A percentile compares a stretch with the other conserved stretches of the same genome.
phyloP scores from a whole-genome alignment of 805 yeast species.

The Metschnikowia gelsemii region DNA sequence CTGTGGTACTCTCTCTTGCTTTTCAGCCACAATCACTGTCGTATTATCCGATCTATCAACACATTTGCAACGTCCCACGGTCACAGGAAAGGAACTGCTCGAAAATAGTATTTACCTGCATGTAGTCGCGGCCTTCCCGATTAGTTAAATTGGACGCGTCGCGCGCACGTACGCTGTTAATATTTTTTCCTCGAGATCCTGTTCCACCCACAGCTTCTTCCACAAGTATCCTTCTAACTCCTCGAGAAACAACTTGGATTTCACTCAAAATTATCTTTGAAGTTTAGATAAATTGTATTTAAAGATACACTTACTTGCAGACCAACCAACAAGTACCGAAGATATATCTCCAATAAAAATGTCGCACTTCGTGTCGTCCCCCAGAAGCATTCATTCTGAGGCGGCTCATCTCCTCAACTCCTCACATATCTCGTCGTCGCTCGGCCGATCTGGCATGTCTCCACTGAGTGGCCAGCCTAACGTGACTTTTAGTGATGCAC shows the following conservation, averaged over 20 bases:
- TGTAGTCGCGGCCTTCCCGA: slow-evolving; percentile 5
- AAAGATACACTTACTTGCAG: too few relatives aligned
- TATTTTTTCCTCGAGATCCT: slow-evolving; percentile 1
- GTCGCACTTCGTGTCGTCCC: slow-evolving; percentile 47
- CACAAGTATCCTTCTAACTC: too few relatives aligned
- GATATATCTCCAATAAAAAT: slow-evolving; percentile 20
- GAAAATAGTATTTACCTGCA: not conserved
- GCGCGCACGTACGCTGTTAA: too few relatives aligned
- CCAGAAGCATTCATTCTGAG: slow-evolving; percentile 44
- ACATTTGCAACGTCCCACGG: too few relatives aligned
- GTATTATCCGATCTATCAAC: too few relatives aligned
- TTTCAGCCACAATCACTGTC: too few relatives aligned
- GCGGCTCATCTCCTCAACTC: slow-evolving; percentile 41
- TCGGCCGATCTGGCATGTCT: slow-evolving; percentile 37
- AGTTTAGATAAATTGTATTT: too few relatives aligned
- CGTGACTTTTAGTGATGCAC: slow-evolving; percentile 22
- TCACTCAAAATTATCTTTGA: too few relatives aligned
- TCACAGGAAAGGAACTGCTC: too few relatives aligned
- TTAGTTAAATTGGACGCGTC: slow-evolving; percentile 19
- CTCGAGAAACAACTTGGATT: too few relatives aligned
- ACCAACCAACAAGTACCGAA: not conserved
- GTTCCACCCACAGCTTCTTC: not conserved
- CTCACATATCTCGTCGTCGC: slow-evolving; percentile 44
- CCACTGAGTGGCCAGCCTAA: slow-evolving; percentile 29
- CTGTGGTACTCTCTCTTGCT: too few relatives aligned